These are phyloP conservation scores for Wilhelminamyces savonicus DNA, from an alignment of 805 yeast genomes.

Conservation along the genomic window DNA sequence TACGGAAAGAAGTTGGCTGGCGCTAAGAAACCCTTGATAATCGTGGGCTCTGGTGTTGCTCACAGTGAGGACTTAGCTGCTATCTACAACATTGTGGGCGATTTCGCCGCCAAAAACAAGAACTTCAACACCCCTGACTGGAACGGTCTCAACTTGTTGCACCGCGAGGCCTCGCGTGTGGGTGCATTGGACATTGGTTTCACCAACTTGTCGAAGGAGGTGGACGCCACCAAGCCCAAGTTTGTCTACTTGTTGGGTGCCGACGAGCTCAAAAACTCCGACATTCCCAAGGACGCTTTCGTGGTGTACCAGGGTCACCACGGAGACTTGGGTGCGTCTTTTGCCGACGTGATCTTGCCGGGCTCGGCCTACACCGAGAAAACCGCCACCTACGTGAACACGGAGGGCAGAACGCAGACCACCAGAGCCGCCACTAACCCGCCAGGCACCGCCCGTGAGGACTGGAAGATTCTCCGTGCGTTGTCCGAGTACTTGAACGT, in stretches of 20 bases:
- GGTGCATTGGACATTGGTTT: slow-evolving; percentile 87
- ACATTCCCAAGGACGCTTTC: slow-evolving; percentile 78
- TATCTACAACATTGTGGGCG: slow-evolving; percentile 52
- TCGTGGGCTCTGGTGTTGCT: slow-evolving; percentile 74
- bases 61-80: slow-evolving; percentile 62
- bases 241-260: slow-evolving; percentile 78
- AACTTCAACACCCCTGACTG: slow-evolving; percentile 66
- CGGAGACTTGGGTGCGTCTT: slow-evolving; percentile 84
- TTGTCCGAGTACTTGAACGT: slow-evolving; percentile 69
- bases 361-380: slow-evolving; percentile 89
- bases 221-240: slow-evolving; percentile 52
- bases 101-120: slow-evolving; percentile 47
- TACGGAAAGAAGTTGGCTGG: slow-evolving; percentile 59
- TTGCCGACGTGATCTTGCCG: slow-evolving; percentile 82
- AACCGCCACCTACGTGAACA: slow-evolving; percentile 76
- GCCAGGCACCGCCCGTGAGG: slow-evolving; percentile 88
- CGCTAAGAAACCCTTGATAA: slow-evolving; percentile 71
- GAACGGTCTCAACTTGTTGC: slow-evolving; percentile 78
- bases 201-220: slow-evolving; percentile 43
- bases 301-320: slow-evolving; percentile 90
- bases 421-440: slow-evolving; percentile 85
- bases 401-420: slow-evolving; percentile 83
- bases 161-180: slow-evolving; percentile 81
- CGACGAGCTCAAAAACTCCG: slow-evolving; percentile 64
- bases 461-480: slow-evolving; percentile 84